Base-by-base conservation (phyloP, 2,329 filamentous ascomycete species). In the Canariomyces notabilis region DNA sequence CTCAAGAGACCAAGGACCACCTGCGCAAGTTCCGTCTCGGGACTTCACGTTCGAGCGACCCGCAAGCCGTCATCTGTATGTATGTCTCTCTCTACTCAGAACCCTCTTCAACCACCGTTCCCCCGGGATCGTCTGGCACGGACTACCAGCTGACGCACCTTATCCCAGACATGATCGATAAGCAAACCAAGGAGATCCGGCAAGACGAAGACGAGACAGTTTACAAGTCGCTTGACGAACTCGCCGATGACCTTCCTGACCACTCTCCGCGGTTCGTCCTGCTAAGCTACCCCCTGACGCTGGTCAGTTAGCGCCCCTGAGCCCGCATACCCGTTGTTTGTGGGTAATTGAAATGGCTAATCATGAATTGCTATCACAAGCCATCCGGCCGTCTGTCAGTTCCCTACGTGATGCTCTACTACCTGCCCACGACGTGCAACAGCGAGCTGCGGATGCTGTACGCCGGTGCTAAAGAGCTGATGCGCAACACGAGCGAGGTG, bases 1-100 rank as follows among this genome's bases (percentile, higher is more conserved):
- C 89, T 23, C 79, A 82, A 54, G 88, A 93, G 70, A 95, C 89
- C 37, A 93, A 85, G 69, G 83, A 89, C 56, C 84, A 90, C 62
- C 80, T 98, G 56, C 86, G 88, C 67, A 97, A 96, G 70, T 98
- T 98, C 72, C 87, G 93, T 41, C 77, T 98, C 21, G 82, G 85
- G 20, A 97, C 93, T 2, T 96, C 90, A 26, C 77, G 93, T 55
- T 83, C 89, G 42, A 91, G 85, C 64, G 82, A 85, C 37, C 85
- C 90, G 0, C 89, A 96, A 72, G 93, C 90, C 51, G 82, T 94
- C 52, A 95, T 98, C 58, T 97, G 93, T 97, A 86, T 69, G 83
- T 76, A 65, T 59, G 64, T 70, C 61, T 64, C 53, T 70, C 61
- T 64, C 53, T 42, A 33, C 16, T n/a, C 36, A 35, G 34, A 34